Evolutionary conservation across 306 rosid genomes (phyloP).

Genomic region (Casuarina cunninghamiana): DNA sequence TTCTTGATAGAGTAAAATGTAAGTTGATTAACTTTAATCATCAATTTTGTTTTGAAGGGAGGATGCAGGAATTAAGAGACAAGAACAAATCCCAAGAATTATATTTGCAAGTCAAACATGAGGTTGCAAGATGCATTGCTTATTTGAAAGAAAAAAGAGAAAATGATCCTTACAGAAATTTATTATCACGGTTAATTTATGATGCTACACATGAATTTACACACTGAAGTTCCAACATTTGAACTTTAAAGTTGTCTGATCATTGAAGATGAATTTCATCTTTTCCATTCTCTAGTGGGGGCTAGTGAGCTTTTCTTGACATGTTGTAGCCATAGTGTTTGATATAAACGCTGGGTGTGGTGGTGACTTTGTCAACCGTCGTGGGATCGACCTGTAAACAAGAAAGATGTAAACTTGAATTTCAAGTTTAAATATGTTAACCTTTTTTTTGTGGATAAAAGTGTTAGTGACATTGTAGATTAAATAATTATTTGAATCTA

Average conservation of each 20-base stretch:
- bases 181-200: constrained; percentile 55
- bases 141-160: constrained; percentile 73
- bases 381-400: too few species aligned
- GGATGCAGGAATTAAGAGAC: constrained; percentile 60
- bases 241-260: constrained; percentile 46
- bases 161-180: constrained; percentile 67
- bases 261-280: too few species aligned
- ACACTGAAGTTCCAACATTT: constrained; percentile 72
- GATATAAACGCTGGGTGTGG: not conserved
- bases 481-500: too few species aligned
- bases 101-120: constrained; percentile 66
- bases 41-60: constrained; percentile 46
- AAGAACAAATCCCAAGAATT: constrained; percentile 55
- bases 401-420: too few species aligned
- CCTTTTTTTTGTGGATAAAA: too few species aligned
- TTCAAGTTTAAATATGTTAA: too few species aligned
- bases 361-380: not conserved
- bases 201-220: constrained; percentile 55
- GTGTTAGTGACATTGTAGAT: too few species aligned
- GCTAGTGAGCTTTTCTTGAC: not conserved
- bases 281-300: not conserved
- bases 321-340: not conserved
- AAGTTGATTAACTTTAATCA: not conserved
- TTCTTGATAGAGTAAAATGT: not conserved
- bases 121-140: constrained; percentile 67